A percentile compares a stretch with the other conserved stretches of the same genome.
phyloP scores from a whole-genome alignment of 2,329 filamentous ascomycete species.

The Juglanconis oblonga region DNA sequence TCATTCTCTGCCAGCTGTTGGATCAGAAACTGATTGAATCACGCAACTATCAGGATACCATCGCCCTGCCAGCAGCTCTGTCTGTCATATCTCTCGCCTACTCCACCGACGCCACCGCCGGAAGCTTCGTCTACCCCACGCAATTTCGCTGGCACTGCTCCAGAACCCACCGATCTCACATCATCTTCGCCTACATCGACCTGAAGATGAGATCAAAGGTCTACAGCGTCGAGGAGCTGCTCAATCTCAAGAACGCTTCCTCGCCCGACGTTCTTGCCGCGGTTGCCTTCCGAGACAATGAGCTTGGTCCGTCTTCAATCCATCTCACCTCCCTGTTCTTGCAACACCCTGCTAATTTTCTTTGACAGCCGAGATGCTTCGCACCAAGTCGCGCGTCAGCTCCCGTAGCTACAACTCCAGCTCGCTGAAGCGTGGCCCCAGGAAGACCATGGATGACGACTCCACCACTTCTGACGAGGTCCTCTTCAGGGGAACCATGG shows the following conservation, averaged over 20 bases:
- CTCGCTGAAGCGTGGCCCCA: slow-evolving; percentile 17
- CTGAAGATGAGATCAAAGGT: slow-evolving; percentile 39
- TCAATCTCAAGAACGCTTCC: slow-evolving; percentile 33
- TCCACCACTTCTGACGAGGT: slow-evolving; percentile 35
- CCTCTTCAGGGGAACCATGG: slow-evolving; percentile 35
- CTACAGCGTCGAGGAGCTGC: slow-evolving; percentile 45
- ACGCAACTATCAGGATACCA: slow-evolving; percentile 24
- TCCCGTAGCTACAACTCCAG: slow-evolving; percentile 20
- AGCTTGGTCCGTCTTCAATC: slow-evolving; percentile 17
- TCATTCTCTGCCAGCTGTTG: slow-evolving; percentile 39
- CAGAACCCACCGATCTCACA: slow-evolving; percentile 34
- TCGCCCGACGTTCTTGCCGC: slow-evolving; percentile 11
- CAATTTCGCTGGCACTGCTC: slow-evolving; percentile 37
- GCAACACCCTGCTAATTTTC: not conserved
- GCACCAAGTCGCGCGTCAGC: slow-evolving; percentile 19
- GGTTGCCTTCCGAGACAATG: slow-evolving; percentile 14
- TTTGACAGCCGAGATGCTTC: slow-evolving; percentile 27
- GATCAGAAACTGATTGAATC: slow-evolving; percentile 35
- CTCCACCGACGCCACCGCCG: slow-evolving; percentile 21
- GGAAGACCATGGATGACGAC: slow-evolving; percentile 31
- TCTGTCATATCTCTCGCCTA: slow-evolving; percentile 27
- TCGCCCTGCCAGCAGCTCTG: slow-evolving; percentile 30
- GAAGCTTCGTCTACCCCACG: slow-evolving; percentile 30
- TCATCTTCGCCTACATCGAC: slow-evolving; percentile 38
- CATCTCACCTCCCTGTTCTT: not conserved